These are phyloP conservation scores for Dryas integrifolia DNA, from an alignment of 331 rosid genomes.

Conservation along the genomic window DNA sequence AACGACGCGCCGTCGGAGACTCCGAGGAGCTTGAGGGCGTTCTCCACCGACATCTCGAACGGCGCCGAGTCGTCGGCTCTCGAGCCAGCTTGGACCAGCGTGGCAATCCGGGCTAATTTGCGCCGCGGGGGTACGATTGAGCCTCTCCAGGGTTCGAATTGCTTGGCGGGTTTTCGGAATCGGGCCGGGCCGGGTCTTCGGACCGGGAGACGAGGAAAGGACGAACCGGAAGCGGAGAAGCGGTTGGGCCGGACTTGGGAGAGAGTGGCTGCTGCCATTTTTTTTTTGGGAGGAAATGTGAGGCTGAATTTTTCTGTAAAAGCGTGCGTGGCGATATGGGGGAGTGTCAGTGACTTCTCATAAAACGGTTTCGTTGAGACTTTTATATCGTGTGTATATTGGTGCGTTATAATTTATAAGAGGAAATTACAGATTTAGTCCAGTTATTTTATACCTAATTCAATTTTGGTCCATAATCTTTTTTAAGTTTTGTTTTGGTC, in stretches of 20 bases:
- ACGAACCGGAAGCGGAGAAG: conserved; percentile 54
- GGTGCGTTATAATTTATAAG: no score
- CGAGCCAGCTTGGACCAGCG: conserved; percentile 65
- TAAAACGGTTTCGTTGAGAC: background rate
- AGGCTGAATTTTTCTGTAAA: conserved; percentile 25
- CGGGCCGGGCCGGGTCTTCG: conserved; percentile 26
- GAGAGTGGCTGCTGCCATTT: conserved; percentile 72
- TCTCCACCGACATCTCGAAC: conserved; percentile 90
- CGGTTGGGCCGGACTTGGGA: conserved; percentile 74
- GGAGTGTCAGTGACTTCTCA: background rate
- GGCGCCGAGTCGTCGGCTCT: conserved; percentile 87
- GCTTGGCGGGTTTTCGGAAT: conserved; percentile 21
- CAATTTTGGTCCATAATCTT: no score
- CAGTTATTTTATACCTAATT: no score
- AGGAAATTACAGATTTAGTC: no score
- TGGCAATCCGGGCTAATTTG: conserved; percentile 29
- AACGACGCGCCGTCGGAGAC: conserved; percentile 89
- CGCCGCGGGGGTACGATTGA: conserved; percentile 23
- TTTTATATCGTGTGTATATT: no score
- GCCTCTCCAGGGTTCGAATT: conserved; percentile 45
- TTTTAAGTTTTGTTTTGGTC: no score
- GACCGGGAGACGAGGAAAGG: conserved; percentile 40
- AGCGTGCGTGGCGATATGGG: conserved; percentile 11
- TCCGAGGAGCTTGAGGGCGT: conserved; percentile 81
- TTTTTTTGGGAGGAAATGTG: conserved; percentile 23